A percentile compares a stretch with the other conserved stretches of the same genome.
These are phyloP conservation scores for Dictyostelium firmibasis DNA, from an alignment of 78 protist species.

Conservation along the genomic window DNA sequence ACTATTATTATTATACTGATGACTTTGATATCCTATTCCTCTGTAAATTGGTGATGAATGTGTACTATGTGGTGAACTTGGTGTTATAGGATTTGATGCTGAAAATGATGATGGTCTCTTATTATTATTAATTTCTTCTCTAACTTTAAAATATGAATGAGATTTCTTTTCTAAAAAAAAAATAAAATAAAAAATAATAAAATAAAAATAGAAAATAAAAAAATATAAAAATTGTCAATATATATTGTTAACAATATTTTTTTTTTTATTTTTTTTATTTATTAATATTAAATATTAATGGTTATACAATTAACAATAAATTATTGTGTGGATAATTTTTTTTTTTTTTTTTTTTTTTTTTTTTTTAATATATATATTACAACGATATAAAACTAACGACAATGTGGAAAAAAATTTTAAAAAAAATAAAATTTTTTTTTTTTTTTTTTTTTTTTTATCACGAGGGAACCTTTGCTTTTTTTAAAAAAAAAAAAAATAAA, in stretches of 20 bases:
- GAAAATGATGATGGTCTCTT: slow-evolving; percentile 44
- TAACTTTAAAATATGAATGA: not conserved
- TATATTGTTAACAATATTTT: not conserved
- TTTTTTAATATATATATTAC: not conserved
- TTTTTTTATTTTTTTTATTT: not conserved
- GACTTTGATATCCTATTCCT: not conserved
- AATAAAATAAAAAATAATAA: not conserved
- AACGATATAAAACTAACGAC: not conserved
- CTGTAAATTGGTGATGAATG: not conserved
- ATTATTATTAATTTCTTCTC: not conserved
- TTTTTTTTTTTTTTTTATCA: too few species aligned
- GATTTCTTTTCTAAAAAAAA: not conserved
- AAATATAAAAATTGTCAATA: too few species aligned
- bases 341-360: too few species aligned
- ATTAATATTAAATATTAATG: not conserved
- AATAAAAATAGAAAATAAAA: not conserved
- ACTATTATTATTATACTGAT: not conserved
- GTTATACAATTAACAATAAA: too few species aligned
- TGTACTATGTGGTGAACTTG: not conserved
- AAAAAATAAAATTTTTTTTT: not conserved
- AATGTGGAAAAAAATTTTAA: not conserved
- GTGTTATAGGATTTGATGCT: slow-evolving; percentile 4
- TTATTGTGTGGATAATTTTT: not conserved
- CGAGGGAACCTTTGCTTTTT: not conserved
- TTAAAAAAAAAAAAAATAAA: too few species aligned